These are phyloP conservation scores for Neurospora intermedia DNA, from an alignment of 495 filamentous ascomycete genomes.

Conservation along the genomic window DNA sequence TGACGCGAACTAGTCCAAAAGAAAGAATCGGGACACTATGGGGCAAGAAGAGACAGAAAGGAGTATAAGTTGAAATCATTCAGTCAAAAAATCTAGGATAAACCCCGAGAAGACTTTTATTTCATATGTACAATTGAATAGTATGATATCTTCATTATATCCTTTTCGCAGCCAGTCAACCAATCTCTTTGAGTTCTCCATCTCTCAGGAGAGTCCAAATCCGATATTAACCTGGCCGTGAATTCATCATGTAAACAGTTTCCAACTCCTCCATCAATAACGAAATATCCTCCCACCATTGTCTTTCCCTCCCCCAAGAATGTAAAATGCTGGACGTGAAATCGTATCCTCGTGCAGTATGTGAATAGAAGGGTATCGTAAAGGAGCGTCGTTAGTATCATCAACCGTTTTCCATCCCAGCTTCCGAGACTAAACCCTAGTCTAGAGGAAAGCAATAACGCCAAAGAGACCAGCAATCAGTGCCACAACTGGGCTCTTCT, in stretches of 20 bases:
- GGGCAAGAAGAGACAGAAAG: too few relatives aligned
- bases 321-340: background rate
- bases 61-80: background rate
- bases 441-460: slow-evolving; percentile 27
- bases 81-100: background rate
- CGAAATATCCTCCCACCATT: background rate
- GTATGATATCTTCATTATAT: background rate
- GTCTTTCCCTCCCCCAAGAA: background rate
- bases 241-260: background rate
- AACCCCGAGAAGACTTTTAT: background rate
- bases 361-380: background rate
- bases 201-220: background rate
- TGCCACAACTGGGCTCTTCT: slow-evolving; percentile 20
- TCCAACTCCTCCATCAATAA: background rate
- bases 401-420: background rate
- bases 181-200: background rate
- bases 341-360: background rate
- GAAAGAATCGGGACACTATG: background rate
- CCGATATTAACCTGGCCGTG: background rate
- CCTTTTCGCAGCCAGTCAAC: background rate
- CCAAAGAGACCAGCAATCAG: slow-evolving; percentile 27
- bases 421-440: slow-evolving; percentile 9
- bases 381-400: background rate
- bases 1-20: background rate
- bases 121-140: background rate